Conservation (phyloP, 148 eudicot species). For the Gaultheria prostrata region DNA sequence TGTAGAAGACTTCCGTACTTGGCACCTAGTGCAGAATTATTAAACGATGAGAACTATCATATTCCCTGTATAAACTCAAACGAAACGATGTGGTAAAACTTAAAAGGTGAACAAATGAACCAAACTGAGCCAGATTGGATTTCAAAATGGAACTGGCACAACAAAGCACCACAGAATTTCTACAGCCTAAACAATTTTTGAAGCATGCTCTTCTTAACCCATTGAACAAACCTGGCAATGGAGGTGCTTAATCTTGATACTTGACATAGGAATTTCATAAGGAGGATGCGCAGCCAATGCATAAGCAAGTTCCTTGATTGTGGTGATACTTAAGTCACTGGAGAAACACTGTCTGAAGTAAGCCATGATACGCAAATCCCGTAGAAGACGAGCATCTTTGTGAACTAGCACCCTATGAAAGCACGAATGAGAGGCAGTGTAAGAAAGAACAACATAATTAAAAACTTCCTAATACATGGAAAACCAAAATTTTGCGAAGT, state of each 20-base stretch:
- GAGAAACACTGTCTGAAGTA: conserved; percentile 90
- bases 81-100: not conserved
- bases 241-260: conserved; percentile 70
- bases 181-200: not conserved
- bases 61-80: not conserved
- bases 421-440: not conserved
- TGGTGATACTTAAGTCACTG: conserved; percentile 45
- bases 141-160: conserved; percentile 3
- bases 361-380: conserved; percentile 70
- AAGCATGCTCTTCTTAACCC: not conserved
- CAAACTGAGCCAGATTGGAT: not conserved
- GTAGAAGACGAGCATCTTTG: conserved; percentile 70
- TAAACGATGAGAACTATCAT: not conserved
- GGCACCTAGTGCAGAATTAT: conserved; percentile 46
- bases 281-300: conserved; percentile 83
- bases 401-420: conserved; percentile 58
- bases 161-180: not conserved
- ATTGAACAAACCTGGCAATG: conserved; percentile 61
- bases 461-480: not conserved
- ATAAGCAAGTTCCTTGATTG: conserved; percentile 74
- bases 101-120: not conserved
- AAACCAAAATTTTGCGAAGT: not conserved
- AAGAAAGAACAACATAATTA: conserved; percentile 6
- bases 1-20: conserved; percentile 57
- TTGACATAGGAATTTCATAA: conserved; percentile 67